phyloP scores from a whole-genome alignment of 495 filamentous ascomycete genomes.

The Thermochaetoides thermophila region DNA sequence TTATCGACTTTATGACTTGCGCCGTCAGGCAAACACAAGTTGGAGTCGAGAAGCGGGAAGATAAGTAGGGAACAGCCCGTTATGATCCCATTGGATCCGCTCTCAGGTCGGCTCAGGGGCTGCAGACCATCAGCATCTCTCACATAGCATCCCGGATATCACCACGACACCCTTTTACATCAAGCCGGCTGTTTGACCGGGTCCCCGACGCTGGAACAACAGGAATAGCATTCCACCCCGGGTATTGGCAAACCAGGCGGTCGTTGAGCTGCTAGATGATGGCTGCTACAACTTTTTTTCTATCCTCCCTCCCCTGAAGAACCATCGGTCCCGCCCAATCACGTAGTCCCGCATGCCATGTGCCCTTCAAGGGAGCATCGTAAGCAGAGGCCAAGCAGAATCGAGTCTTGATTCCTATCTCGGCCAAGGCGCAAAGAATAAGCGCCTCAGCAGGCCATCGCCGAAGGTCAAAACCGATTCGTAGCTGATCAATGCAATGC shows the following conservation, averaged over 20 bases:
- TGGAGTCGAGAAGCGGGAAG: too few relatives aligned
- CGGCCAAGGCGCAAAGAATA: conserved; percentile 10
- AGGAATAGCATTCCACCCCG: conserved; percentile 9
- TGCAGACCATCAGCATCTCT: neutral
- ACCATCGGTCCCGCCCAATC: conserved; percentile 1
- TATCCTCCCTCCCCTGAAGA: conserved; percentile 5
- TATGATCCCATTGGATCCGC: too few relatives aligned
- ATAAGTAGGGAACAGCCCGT: too few relatives aligned
- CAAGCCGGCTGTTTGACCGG: neutral
- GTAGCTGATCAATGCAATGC: conserved; percentile 24
- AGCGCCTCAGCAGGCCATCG: conserved; percentile 17
- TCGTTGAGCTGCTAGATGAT: conserved; percentile 8
- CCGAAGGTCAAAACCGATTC: conserved; percentile 16
- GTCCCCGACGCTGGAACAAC: conserved; percentile 4
- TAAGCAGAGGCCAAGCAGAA: conserved; percentile 12
- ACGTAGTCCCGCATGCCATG: too few relatives aligned
- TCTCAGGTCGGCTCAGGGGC: too few relatives aligned
- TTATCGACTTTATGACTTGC: too few relatives aligned
- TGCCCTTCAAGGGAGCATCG: too few relatives aligned
- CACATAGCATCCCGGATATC: neutral
- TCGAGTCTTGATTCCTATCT: conserved; percentile 20
- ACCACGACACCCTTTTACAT: neutral
- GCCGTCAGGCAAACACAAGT: too few relatives aligned
- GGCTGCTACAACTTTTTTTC: conserved; percentile 4
- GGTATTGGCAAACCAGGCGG: conserved; percentile 5